Base-by-base conservation (phyloP, 352 stramenopile species). In the Phytophthora palmivora region DNA sequence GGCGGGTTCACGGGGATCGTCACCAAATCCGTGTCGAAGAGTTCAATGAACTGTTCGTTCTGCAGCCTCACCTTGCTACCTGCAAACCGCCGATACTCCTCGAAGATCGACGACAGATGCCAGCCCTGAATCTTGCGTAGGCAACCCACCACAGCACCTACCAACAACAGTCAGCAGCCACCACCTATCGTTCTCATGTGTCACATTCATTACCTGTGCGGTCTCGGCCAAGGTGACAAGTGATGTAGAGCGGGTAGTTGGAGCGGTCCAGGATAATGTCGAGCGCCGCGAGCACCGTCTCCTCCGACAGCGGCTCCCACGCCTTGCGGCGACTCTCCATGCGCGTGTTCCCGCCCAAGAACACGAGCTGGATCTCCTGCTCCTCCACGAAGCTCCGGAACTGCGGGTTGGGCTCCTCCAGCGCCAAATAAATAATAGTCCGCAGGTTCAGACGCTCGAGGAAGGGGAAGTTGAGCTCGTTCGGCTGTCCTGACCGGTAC, bases 31-130 rank as follows among this genome's bases (percentile, higher is more conserved):
- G 90, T 97, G 66, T 98, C 92, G 61, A 97, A 97, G n/a, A 97
- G 81, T 63, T 97, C 91, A 48, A 97, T 97, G 73, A 97, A 97
- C 68, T 97, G 91, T 72, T 97, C 91, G 74, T 96, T 97, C 69
- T 97, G 89, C 19, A 96, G 86, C 33, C 88, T 76, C 67, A 97
- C 89, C 73, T 97, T 96, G 56, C 79, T 95, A 52, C 83, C 85
- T 5, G 89, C 91, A 52, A 97, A 97, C 53, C 89, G 85, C 26
- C 91, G 82, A 65, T 97, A 97, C 70, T 97, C 91, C 65, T 97
- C 91, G 57, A 97, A 97, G 59, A 97, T 97, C 5, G 89, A 97
- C 28, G 88, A 96, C 63, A 97, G 67, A 60, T 96, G 92, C 91
- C 91, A 97, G 52, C 94, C 82, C 74, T 97, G 91, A 60, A 96